These are phyloP conservation scores for Diaporthe nobilis DNA, from an alignment of 2,329 filamentous ascomycete genomes.

Conservation along the genomic window DNA sequence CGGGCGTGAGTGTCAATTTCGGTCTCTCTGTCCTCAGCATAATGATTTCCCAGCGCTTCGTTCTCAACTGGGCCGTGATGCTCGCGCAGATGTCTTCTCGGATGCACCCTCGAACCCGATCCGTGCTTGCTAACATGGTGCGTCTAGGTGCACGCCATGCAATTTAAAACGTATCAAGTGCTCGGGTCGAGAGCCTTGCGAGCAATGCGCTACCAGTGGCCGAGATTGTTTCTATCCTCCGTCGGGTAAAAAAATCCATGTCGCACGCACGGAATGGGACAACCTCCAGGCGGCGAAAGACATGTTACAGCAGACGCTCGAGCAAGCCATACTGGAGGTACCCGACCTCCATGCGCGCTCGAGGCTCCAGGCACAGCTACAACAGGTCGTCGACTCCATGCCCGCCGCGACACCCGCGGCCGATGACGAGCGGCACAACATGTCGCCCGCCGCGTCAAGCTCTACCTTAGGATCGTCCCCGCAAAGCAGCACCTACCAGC, in stretches of 20 bases:
- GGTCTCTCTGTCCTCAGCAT: neutral
- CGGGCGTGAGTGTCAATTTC: slow-evolving; percentile 59
- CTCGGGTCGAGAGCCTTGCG: slow-evolving; percentile 64
- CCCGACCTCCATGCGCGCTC: slow-evolving; percentile 52
- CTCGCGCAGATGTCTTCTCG: neutral
- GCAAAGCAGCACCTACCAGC: slow-evolving; percentile 1
- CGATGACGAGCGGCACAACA: slow-evolving; percentile 29
- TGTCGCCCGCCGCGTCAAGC: slow-evolving; percentile 43
- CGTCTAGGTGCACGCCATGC: slow-evolving; percentile 64
- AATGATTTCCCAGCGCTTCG: too few species aligned
- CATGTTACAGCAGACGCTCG: slow-evolving; percentile 57
- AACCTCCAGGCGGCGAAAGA: slow-evolving; percentile 56
- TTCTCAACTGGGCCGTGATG: neutral
- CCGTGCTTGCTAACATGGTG: slow-evolving; percentile 31
- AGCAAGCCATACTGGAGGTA: slow-evolving; percentile 51
- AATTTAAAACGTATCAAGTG: slow-evolving; percentile 68
- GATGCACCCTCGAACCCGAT: neutral
- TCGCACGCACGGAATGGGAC: slow-evolving; percentile 59
- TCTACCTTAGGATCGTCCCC: slow-evolving; percentile 43
- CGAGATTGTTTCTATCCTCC: slow-evolving; percentile 62
- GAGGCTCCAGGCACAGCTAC: slow-evolving; percentile 48
- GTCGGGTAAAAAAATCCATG: slow-evolving; percentile 58
- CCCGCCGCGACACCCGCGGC: slow-evolving; percentile 39
- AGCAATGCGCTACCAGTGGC: slow-evolving; percentile 58
- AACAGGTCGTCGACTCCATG: slow-evolving; percentile 34